Evolutionary conservation across 768 basidiomycete genomes (phyloP), one percentile per base, ranked within the genome.

Genomic region (Mycena belliarum): DNA sequence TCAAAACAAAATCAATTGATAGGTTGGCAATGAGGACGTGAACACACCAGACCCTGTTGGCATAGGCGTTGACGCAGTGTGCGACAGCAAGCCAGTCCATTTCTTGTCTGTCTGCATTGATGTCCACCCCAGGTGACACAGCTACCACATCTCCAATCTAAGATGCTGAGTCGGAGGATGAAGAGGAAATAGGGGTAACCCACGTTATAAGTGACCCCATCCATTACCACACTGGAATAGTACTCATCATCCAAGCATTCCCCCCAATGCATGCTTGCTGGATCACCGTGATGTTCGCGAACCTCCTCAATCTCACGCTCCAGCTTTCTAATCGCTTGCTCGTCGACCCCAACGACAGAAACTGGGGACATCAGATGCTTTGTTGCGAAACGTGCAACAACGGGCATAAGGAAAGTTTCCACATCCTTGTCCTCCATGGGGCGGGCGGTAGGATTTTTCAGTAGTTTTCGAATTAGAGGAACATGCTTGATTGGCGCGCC

Each of bases 21-120:
- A 23, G 20, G 16, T 20, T 24, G 23, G 9, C 26, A n/a, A n/a
- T 6, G 18, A 24, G 62, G 16, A 28, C 11, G 10, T 7, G 18
- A 41, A 18, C 78, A 48, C 68, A 88, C 89, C 89, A 91, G 42
- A 77, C 75, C 16, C 68, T 71, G 56, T 87, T 85, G 21, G 81
- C 86, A 37, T 84, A 78, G 4, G 70, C 68, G 59, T 89, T 90
- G 0, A 68, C 60, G 8, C 84, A 85, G 46, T 77, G 76, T 3
- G 83, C 74, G 16, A 70, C 72, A 33, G 72, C 68, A 15, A 72
- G 66, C 10, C 62, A 41, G 15, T 81, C 79, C 63, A 75, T 77
- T 46, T 71, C 70, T 18, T 75, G 76, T 8, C 82, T 72, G 28
- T 60, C 66, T 55, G 53, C 68, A 54, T 83, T 70, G 32, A 72